Base-by-base conservation (phyloP, 495 filamentous ascomycete genomes). In the Penicillium crystallinum region DNA sequence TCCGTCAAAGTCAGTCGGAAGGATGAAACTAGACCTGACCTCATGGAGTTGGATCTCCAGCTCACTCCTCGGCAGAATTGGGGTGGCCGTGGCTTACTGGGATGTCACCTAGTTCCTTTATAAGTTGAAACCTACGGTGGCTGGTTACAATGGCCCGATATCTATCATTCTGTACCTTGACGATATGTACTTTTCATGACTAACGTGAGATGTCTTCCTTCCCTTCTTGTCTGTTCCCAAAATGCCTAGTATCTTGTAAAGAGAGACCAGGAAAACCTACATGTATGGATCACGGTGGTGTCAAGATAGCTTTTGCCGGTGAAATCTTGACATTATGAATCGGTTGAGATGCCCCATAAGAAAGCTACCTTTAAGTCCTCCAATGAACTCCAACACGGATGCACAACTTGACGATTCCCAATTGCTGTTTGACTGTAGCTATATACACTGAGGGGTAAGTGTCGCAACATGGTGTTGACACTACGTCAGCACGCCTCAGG, bases 21-120 rank as follows among this genome's bases (percentile, higher is more conserved):
- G 45, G 66, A 63, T 49, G 59, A 77, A 54, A 36, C 67, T 61
- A 34, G 59, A 59, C 53, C 68, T 52, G 58, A 65, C n/a, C 54
- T 64, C 30, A 62, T 65, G 48, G 84, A 90, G 45, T 61, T 92
- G 44, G 72, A 82, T 18, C 63, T 96, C 49, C 82, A 81, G 46
- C 66, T 97, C 52, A 86, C 73, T 46, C 92, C 92, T 36, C 77
- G 82, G 50, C 78, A 79, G 36, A 74, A 88, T 62, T 97, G 92
- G 92, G 92, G 91, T 40, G 92, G 92, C 8, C 79, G 88, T 59
- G 92, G 92, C 4, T 65, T 92, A 57, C 70, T 97, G 52, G 92
- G 92, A 29, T 97, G 92, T 65, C 89, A 95, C 77, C 77, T 96
- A 31, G 67, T 95, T 55, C 89, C 88, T n/a, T 44, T 91, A 44